Evolutionary conservation across 2,329 filamentous ascomycete species (phyloP).

Genomic region (Nothopassalora personata): DNA sequence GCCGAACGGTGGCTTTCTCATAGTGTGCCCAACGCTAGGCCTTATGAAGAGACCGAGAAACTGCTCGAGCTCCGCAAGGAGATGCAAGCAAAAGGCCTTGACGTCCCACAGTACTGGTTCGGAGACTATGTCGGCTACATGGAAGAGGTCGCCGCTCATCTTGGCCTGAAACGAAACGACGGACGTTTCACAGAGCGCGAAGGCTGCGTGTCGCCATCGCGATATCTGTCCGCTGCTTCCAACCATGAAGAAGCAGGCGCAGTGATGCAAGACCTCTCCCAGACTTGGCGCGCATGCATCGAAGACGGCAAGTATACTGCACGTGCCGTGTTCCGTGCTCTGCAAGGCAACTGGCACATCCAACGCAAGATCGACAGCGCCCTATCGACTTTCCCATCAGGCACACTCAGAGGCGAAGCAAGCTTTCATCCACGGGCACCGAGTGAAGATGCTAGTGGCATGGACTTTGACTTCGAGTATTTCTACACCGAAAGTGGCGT

Average conservation of each 20-base stretch:
- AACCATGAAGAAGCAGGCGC: constrained; percentile 39
- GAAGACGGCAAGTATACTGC: constrained; percentile 24
- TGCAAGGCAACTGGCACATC: constrained; percentile 31
- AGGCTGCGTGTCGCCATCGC: constrained; percentile 42
- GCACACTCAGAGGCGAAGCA: constrained; percentile 26
- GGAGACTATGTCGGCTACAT: constrained; percentile 73
- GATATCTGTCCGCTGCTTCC: constrained; percentile 25
- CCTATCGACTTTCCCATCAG: constrained; percentile 24
- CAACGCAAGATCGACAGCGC: constrained; percentile 25
- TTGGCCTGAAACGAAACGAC: constrained; percentile 48
- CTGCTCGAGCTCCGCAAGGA: constrained; percentile 48
- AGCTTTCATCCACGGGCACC: constrained; percentile 28
- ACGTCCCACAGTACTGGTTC: constrained; percentile 72
- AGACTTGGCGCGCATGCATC: constrained; percentile 22
- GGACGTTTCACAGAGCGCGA: constrained; percentile 40
- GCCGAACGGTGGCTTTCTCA: constrained; percentile 55
- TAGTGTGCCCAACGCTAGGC: neutral
- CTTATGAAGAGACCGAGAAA: constrained; percentile 39
- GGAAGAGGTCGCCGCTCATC: constrained; percentile 60
- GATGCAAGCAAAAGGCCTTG: constrained; percentile 37
- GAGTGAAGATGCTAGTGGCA: constrained; percentile 18
- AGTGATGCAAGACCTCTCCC: constrained; percentile 46
- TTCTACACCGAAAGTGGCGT: constrained; percentile 30
- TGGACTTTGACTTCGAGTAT: constrained; percentile 29
- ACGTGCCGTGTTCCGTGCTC: constrained; percentile 28